phyloP scores from a whole-genome alignment of 148 eudicot genomes.

The Vaccinium vitisidaea region DNA sequence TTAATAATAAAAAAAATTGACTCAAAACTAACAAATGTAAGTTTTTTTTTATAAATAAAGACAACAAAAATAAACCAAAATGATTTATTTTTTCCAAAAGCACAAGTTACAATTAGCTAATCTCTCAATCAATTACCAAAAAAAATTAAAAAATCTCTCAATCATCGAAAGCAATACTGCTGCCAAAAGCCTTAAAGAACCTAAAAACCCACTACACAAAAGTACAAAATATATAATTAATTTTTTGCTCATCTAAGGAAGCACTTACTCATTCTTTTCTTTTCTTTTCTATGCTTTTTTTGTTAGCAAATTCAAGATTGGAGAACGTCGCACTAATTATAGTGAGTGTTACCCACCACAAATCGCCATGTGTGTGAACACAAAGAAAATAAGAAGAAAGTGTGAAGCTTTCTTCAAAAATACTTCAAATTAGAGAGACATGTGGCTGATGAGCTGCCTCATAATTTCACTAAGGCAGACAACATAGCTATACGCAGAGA shows the following conservation, averaged over 20 bases:
- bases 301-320: background rate
- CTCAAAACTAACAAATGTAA: no score
- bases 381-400: background rate
- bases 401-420: background rate
- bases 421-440: background rate
- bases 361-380: background rate
- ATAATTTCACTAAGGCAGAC: background rate
- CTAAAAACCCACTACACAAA: background rate
- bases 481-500: background rate
- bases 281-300: background rate
- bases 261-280: background rate
- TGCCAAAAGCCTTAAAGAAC: background rate
- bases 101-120: background rate
- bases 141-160: no score
- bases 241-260: background rate
- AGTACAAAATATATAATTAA: background rate
- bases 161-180: background rate
- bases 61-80: no score
- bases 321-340: background rate
- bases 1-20: no score
- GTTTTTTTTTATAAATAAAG: no score
- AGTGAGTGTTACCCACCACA: background rate
- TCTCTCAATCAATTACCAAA: background rate
- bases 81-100: no score
- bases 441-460: background rate